phyloP scores from a whole-genome alignment of 176 grass and related monocot genomes.

The Guadua angustifolia region DNA sequence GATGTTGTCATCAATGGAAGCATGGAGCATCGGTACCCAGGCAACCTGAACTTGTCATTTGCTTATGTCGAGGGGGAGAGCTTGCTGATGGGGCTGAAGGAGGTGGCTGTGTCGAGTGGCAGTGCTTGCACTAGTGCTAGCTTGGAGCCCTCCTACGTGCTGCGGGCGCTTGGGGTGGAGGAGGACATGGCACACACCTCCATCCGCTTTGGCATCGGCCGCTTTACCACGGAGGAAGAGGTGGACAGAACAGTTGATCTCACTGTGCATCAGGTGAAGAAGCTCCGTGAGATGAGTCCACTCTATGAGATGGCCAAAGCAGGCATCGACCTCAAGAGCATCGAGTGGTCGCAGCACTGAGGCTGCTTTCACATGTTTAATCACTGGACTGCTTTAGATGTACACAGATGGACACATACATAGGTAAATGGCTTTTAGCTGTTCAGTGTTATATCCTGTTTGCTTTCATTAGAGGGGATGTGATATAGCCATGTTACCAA shows the following conservation, averaged over 20 bases:
- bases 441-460: conserved; percentile 39
- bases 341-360: conserved; percentile 91
- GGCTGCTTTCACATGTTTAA: neutral
- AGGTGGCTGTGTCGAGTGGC: conserved; percentile 92
- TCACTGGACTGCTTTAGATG: neutral
- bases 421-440: conserved; percentile 52
- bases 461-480: conserved; percentile 26
- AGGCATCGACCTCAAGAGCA: conserved; percentile 86
- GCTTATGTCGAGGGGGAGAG: conserved; percentile 95
- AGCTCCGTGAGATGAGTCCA: conserved; percentile 93
- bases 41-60: conserved; percentile 90
- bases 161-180: conserved; percentile 83
- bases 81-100: conserved; percentile 93
- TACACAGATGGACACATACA: conserved; percentile 11
- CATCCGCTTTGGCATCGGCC: conserved; percentile 89
- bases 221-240: conserved; percentile 92
- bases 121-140: conserved; percentile 96
- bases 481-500: neutral
- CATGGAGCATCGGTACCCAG: conserved; percentile 86
- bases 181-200: conserved; percentile 99
- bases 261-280: conserved; percentile 81
- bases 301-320: conserved; percentile 99
- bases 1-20: conserved; percentile 88
- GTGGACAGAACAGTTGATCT: conserved; percentile 81
- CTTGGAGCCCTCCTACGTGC: conserved; percentile 84